Conservation (phyloP, 2,329 filamentous ascomycete genomes). For the Sphaerostilbella broomeana region DNA sequence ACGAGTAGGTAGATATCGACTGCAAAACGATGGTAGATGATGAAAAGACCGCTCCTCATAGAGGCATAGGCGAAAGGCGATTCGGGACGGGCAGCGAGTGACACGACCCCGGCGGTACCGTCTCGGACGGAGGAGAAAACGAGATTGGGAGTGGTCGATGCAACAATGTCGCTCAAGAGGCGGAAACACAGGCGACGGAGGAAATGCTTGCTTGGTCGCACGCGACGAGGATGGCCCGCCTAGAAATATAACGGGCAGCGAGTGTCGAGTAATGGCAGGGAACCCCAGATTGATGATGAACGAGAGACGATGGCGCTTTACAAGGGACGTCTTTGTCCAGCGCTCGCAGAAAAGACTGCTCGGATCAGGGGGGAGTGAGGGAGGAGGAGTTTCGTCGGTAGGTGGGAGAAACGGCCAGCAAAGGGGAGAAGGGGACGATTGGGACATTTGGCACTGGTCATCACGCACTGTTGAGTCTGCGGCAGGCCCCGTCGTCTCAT, state of each 20-base stretch:
- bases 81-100: slow-evolving; percentile 7
- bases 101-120: slow-evolving; percentile 11
- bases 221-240: too few species aligned
- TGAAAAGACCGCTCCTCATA: not conserved
- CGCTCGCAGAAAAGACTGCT: slow-evolving; percentile 9
- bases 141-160: not conserved
- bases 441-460: too few species aligned
- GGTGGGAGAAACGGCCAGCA: slow-evolving; percentile 4
- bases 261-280: too few species aligned
- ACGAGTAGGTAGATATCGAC: not conserved
- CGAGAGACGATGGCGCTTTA: slow-evolving; percentile 12
- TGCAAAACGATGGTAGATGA: not conserved
- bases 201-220: too few species aligned
- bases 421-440: not conserved
- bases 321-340: slow-evolving; percentile 1
- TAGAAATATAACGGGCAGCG: too few species aligned
- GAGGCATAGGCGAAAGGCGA: slow-evolving; percentile 6
- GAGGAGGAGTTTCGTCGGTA: slow-evolving; percentile 5
- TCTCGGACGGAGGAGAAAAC: slow-evolving; percentile 11
- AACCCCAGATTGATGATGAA: slow-evolving; percentile 1
- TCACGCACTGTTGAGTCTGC: too few species aligned
- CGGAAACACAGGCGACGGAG: slow-evolving; percentile 2
- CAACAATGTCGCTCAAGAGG: slow-evolving; percentile 2
- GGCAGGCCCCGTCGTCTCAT: too few species aligned
- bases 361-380: slow-evolving; percentile 9